Evolutionary conservation across 129 eudicot genomes (phyloP), one percentile per base, ranked within the genome.

Genomic region (Sambucus nigra): DNA sequence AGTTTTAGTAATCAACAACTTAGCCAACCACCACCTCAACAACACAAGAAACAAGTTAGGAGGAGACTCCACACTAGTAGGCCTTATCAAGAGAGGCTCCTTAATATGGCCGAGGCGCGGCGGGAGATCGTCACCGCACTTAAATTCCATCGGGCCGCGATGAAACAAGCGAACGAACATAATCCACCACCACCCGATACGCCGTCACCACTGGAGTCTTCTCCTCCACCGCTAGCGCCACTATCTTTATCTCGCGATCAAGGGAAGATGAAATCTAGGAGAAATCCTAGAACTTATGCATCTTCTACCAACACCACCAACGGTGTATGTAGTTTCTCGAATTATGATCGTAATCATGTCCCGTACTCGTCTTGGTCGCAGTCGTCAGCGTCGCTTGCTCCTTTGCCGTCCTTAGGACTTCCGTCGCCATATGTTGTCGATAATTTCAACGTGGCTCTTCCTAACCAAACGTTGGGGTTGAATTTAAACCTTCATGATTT

Each of bases 101-200:
- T 85, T 20, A 76, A 85, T 50, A 79, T 85, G 94, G 98, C 95
- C 35, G 94, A 75, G 62, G 94, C 94, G n/a, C 68, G 94, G 26
- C 69, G 80, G 51, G 98, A 89, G 61, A 81, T 89, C 65, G 94
- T 77, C 28, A 74, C 94, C 15, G 98, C 98, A 31, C 88, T 89
- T 38, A 89, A 82, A 71, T 74, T 84, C 47, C 98, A 89, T 74
- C 71, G 98, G 59, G 95, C 95, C 14, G 48, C 89, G 1, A 85
- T 85, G 94, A 76, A 84, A 53, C 85, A 83, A 57, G 57, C 78
- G 24, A 52, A 46, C 39, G 70, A 73, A 23, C 45, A 66, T 23
- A 55, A 76, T 23, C 67, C 39, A 22, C 83, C 58, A 62, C 14
- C 60, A 32, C 50, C 63, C 51, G 60, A 53, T 66, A n/a, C n/a